Percentiles rank a stretch among this genome's conserved stretches.
Evolutionary conservation across 169 alveolate genomes (phyloP).

Genomic region (Eimeria maxima): DNA sequence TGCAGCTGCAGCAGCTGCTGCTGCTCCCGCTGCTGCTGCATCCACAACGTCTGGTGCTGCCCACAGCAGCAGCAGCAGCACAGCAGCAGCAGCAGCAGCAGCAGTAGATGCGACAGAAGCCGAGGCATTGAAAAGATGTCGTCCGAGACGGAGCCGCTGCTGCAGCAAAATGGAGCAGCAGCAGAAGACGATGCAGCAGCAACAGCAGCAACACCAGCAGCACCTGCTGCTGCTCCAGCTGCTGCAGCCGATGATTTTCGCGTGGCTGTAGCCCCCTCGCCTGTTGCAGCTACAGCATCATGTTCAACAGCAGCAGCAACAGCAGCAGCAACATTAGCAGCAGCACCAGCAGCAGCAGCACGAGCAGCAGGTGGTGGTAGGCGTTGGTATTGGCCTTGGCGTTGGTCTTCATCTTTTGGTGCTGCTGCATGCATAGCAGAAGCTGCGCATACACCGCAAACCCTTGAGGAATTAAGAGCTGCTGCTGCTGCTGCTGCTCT

Average conservation of each 20-base stretch:
- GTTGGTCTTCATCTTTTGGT: not conserved
- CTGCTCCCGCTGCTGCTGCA: too few species aligned
- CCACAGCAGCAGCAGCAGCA: too few species aligned
- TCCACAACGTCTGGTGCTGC: too few species aligned
- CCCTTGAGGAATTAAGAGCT: slow-evolving; percentile 6
- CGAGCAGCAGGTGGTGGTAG: not conserved
- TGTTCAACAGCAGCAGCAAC: not conserved
- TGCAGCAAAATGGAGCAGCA: not conserved
- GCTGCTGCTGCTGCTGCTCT: slow-evolving; percentile 6
- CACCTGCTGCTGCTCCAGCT: not conserved
- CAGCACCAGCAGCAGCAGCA: slow-evolving; percentile 51
- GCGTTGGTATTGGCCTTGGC: not conserved
- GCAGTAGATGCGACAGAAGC: not conserved
- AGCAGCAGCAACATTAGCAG: slow-evolving; percentile 30
- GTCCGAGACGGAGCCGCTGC: slow-evolving; percentile 36
- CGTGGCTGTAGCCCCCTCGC: not conserved
- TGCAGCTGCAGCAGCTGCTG: slow-evolving; percentile 4
- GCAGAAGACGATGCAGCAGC: not conserved
- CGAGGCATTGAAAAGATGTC: not conserved
- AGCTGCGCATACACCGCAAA: slow-evolving; percentile 22
- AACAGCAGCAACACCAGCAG: too few species aligned
- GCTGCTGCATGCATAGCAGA: not conserved
- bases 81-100: slow-evolving; percentile 40
- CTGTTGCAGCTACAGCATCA: not conserved
- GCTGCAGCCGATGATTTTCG: not conserved